Conservation (phyloP, 2,329 filamentous ascomycete genomes). For the Colletotrichum sp. region DNA sequence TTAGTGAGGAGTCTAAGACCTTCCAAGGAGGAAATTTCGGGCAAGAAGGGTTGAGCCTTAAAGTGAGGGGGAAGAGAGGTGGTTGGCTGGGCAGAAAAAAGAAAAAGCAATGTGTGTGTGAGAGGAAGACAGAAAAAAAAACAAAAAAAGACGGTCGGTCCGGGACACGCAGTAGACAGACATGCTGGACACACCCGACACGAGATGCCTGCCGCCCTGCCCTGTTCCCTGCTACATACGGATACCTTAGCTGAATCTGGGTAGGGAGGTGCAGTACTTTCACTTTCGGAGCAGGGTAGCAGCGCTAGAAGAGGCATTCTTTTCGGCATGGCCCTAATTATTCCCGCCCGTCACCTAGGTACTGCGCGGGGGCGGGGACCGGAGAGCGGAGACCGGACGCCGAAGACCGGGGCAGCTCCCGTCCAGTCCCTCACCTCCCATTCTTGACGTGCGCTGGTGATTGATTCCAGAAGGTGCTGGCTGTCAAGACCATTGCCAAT, state of each 20-base stretch:
- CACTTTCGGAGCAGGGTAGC: neutral
- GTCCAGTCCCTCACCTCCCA: too few species aligned
- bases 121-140: neutral
- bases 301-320: neutral
- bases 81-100: neutral
- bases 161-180: neutral
- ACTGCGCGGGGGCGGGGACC: neutral
- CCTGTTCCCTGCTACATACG: neutral
- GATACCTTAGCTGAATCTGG: neutral
- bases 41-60: neutral
- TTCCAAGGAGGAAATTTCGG: neutral
- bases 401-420: neutral
- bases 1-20: neutral
- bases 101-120: neutral
- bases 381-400: neutral
- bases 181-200: neutral
- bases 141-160: neutral
- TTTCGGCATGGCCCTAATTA: neutral
- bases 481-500: neutral
- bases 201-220: neutral
- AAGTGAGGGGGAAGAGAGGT: neutral
- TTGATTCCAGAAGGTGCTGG: neutral
- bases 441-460: neutral
- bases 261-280: neutral
- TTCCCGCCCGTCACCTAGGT: neutral